phyloP scores from a whole-genome alignment of 225 moss, liverwort and hornwort species.

The Thuidium tamariscinum region DNA sequence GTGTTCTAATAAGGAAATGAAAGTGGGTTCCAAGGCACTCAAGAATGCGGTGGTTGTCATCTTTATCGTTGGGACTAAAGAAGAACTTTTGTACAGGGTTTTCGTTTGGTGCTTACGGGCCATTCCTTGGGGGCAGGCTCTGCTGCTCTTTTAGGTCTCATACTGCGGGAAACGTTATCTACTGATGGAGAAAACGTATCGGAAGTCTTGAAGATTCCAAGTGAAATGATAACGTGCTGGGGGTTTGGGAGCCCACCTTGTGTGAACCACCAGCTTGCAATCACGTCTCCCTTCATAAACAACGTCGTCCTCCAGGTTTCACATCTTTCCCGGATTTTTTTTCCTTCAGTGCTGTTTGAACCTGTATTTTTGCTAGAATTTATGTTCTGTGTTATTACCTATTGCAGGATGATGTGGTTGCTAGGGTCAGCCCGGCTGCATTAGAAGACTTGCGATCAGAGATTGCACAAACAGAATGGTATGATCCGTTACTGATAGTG shows the following conservation, averaged over 20 bases:
- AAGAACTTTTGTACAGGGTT: conserved; percentile 45
- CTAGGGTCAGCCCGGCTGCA: conserved; percentile 74
- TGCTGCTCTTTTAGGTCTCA: conserved; percentile 51
- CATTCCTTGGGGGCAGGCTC: conserved; percentile 87
- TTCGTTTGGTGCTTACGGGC: conserved; percentile 72
- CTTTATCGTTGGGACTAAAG: neutral
- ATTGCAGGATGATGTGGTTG: conserved; percentile 78
- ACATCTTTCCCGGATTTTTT: neutral
- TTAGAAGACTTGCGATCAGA: conserved; percentile 75
- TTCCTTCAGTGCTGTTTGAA: neutral
- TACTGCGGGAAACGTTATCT: conserved; percentile 31
- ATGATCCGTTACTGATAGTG: neutral
- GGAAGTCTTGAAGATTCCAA: conserved; percentile 32
- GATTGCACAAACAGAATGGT: conserved; percentile 80
- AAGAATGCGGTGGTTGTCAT: neutral
- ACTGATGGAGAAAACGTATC: conserved; percentile 33
- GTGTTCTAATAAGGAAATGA: neutral
- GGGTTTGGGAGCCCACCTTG: conserved; percentile 84
- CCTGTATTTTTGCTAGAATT: neutral
- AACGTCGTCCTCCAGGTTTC: conserved; percentile 70
- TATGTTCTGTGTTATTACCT: neutral
- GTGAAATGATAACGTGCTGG: conserved; percentile 63
- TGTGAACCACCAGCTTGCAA: conserved; percentile 52
- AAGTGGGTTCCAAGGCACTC: neutral
- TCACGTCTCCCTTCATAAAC: conserved; percentile 34